A percentile compares a stretch with the other conserved stretches of the same genome.
Evolutionary conservation across 129 eudicot genomes (phyloP).

Genomic region (Solidago caesia): DNA sequence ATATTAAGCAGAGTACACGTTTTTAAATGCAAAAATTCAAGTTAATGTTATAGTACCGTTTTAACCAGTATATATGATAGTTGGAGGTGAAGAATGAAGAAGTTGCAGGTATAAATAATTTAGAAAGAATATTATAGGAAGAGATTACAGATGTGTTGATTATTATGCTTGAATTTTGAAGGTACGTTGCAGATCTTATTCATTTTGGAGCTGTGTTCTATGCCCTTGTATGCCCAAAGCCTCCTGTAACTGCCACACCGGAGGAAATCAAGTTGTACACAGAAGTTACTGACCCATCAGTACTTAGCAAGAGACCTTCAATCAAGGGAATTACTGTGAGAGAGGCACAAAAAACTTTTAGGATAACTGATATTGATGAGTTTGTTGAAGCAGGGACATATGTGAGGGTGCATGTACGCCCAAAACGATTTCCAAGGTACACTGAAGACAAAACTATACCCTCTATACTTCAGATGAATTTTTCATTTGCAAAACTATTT

Average conservation of each 20-base stretch:
- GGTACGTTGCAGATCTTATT: slow-evolving; percentile 94
- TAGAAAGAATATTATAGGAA: neutral
- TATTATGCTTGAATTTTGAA: slow-evolving; percentile 40
- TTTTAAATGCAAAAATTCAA: neutral
- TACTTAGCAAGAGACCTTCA: slow-evolving; percentile 66
- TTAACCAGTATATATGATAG: too few relatives aligned
- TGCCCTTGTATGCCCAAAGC: slow-evolving; percentile 91
- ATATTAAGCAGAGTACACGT: neutral
- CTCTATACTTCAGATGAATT: slow-evolving; percentile 2
- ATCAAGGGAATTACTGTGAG: slow-evolving; percentile 83
- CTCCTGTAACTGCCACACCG: slow-evolving; percentile 78
- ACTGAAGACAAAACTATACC: neutral
- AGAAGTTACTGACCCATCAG: slow-evolving; percentile 61
- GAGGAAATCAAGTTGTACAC: slow-evolving; percentile 61
- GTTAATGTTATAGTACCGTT: neutral
- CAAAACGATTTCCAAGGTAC: slow-evolving; percentile 88
- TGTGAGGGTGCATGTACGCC: slow-evolving; percentile 88
- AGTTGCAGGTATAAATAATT: too few relatives aligned
- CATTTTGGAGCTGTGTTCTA: slow-evolving; percentile 87
- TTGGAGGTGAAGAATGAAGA: too few relatives aligned
- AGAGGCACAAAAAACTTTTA: slow-evolving; percentile 87
- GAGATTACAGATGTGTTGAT: neutral
- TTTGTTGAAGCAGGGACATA: slow-evolving; percentile 87
- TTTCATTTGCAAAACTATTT: neutral
- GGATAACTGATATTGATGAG: slow-evolving; percentile 65